Percentiles rank a stretch among this genome's conserved stretches.
These are phyloP conservation scores for Stemphylium lycopersici DNA, from an alignment of 2,329 filamentous ascomycete species.

Conservation along the genomic window DNA sequence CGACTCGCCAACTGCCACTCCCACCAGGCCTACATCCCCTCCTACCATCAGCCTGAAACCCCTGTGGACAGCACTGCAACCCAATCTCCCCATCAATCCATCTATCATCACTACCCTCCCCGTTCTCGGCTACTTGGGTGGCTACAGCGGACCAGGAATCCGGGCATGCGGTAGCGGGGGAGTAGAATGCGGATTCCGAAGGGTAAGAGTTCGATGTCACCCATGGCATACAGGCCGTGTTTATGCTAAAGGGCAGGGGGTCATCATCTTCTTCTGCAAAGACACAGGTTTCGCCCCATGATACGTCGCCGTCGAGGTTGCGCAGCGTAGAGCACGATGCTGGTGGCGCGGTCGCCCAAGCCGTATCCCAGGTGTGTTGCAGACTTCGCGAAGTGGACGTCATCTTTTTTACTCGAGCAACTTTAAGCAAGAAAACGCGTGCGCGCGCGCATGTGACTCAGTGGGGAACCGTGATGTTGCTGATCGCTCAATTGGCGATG, in stretches of 20 bases:
- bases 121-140: conserved; percentile 20
- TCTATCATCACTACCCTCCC: conserved; percentile 8
- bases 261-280: conserved; percentile 76
- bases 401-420: conserved; percentile 6
- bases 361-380: conserved; percentile 24
- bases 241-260: conserved; percentile 78
- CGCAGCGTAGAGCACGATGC: conserved; percentile 27
- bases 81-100: conserved; percentile 29
- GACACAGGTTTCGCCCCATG: conserved; percentile 85
- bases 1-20: conserved; percentile 17
- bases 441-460: no score
- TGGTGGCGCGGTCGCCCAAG: conserved; percentile 22
- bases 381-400: conserved; percentile 20
- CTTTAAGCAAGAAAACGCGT: no score
- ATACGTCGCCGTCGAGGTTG: conserved; percentile 14
- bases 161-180: conserved; percentile 32
- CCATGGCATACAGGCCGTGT: conserved; percentile 53
- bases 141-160: conserved; percentile 27
- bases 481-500: no score
- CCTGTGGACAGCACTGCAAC: conserved; percentile 32
- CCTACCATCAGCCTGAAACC: conserved; percentile 22
- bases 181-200: conserved; percentile 24
- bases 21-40: conserved; percentile 19
- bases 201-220: conserved; percentile 19
- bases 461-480: no score